A percentile compares a stretch with the other conserved stretches of the same genome.
Evolutionary conservation across 2,329 filamentous ascomycete species (phyloP).

Genomic region (Colletotrichum sp.): DNA sequence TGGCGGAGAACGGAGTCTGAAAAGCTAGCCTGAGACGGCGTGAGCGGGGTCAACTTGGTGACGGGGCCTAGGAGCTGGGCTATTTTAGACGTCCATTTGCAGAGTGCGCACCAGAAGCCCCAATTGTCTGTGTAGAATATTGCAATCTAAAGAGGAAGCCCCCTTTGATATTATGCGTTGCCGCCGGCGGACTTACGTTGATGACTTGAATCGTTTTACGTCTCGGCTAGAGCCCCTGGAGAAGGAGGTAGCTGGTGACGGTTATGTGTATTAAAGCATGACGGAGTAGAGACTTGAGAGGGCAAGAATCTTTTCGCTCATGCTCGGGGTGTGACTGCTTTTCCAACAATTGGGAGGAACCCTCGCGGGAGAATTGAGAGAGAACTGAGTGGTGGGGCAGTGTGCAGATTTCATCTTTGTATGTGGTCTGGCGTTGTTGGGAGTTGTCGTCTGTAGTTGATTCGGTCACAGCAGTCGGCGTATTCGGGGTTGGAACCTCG

Average conservation of each 20-base stretch:
- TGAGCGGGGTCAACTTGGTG: no score
- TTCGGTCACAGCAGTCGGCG: background rate
- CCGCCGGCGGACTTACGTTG: background rate
- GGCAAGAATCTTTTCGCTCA: no score
- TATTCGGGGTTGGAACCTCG: background rate
- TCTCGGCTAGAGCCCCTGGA: background rate
- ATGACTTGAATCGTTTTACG: background rate
- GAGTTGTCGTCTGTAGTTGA: background rate
- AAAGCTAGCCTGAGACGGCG: background rate
- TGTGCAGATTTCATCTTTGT: background rate
- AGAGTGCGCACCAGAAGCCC: no score
- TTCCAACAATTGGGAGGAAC: background rate
- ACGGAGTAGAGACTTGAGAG: no score
- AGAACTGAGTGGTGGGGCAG: background rate
- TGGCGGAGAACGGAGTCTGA: fast-evolving
- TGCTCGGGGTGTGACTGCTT: no score
- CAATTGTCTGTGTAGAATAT: no score
- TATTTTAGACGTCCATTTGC: no score
- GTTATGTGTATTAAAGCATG: background rate
- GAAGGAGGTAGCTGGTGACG: fast-evolving
- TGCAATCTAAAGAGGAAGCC: no score
- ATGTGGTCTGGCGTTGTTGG: background rate
- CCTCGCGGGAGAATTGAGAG: background rate
- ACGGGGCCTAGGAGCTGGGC: no score
- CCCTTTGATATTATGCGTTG: fast-evolving